phyloP scores from a whole-genome alignment of 2,329 filamentous ascomycete genomes.

The Aspergillus fumigatus region DNA sequence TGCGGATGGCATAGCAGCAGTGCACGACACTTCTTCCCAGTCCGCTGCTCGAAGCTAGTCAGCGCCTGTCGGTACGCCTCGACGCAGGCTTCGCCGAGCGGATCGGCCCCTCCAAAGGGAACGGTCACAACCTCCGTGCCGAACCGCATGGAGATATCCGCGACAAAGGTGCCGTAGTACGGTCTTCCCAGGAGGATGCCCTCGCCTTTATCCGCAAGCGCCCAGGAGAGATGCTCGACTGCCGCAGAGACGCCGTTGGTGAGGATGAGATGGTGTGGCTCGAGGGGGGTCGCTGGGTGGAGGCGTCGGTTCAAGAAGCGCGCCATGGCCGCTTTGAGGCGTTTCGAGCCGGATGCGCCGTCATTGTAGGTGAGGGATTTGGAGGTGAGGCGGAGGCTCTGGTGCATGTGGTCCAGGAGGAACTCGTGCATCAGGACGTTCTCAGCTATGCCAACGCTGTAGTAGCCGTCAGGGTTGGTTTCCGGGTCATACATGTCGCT shows the following conservation, averaged over 20 bases:
- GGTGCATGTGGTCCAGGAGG: constrained; percentile 41
- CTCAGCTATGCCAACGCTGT: constrained; percentile 51
- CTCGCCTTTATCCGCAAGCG: constrained; percentile 30
- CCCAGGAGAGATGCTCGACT: constrained; percentile 33
- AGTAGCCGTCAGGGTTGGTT: constrained; percentile 37
- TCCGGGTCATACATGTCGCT: constrained; percentile 42
- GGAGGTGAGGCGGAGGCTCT: constrained; percentile 30
- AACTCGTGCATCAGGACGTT: constrained; percentile 50
- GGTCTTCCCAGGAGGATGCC: constrained; percentile 33
- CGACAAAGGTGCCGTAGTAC: constrained; percentile 46
- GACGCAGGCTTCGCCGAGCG: constrained; percentile 39
- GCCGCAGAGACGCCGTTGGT: constrained; percentile 34
- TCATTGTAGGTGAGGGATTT: constrained; percentile 38
- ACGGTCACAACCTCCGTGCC: constrained; percentile 43
- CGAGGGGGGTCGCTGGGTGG: constrained; percentile 21
- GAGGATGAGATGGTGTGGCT: constrained; percentile 25
- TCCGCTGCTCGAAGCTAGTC: constrained; percentile 29
- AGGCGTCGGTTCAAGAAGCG: constrained; percentile 32
- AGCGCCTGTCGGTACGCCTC: constrained; percentile 44
- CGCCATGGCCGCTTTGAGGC: constrained; percentile 24
- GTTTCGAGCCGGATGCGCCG: constrained; percentile 25
- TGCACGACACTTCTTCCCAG: constrained; percentile 41
- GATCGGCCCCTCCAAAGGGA: constrained; percentile 42
- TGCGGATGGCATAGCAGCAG: constrained; percentile 52
- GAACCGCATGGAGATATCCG: constrained; percentile 43